These are phyloP conservation scores for Durio zibethinus DNA, from an alignment of 345 rosid species.

Conservation along the genomic window DNA sequence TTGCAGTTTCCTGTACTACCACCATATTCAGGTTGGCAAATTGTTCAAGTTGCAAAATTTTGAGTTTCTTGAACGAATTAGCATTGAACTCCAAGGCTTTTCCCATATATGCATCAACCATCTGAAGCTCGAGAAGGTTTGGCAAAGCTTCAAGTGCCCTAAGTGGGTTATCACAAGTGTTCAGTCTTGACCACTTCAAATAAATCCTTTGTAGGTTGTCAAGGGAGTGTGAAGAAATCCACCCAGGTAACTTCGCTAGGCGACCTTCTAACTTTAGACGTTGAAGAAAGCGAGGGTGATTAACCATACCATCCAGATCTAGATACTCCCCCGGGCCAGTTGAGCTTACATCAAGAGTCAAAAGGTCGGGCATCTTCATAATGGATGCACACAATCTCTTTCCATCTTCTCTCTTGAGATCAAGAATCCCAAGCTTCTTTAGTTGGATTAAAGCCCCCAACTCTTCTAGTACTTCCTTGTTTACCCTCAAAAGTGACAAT, in stretches of 20 bases:
- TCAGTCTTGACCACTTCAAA: constrained; percentile 1
- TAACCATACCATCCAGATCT: background rate
- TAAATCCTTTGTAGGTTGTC: background rate
- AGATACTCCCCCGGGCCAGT: background rate
- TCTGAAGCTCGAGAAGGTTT: constrained; percentile 21
- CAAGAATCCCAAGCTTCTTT: constrained; percentile 29
- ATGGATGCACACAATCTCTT: constrained; percentile 25
- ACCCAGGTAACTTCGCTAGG: constrained; percentile 1
- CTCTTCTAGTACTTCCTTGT: background rate
- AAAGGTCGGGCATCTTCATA: background rate
- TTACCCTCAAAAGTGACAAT: constrained; percentile 8
- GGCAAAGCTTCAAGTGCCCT: constrained; percentile 10
- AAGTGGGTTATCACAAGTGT: background rate
- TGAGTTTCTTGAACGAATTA: background rate
- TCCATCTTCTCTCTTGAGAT: constrained; percentile 32
- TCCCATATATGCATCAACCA: constrained; percentile 25
- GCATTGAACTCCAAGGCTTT: background rate
- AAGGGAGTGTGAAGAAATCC: constrained; percentile 3
- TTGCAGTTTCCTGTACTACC: background rate
- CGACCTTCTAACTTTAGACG: constrained; percentile 2
- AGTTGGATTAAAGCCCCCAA: constrained; percentile 28
- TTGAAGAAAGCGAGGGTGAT: background rate
- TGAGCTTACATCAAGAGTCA: background rate
- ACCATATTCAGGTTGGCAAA: background rate
- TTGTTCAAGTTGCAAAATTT: background rate